Evolutionary conservation across 129 eudicot species (phyloP), one percentile per base, ranked within the genome.

Genomic region (Flaveria trinervia): DNA sequence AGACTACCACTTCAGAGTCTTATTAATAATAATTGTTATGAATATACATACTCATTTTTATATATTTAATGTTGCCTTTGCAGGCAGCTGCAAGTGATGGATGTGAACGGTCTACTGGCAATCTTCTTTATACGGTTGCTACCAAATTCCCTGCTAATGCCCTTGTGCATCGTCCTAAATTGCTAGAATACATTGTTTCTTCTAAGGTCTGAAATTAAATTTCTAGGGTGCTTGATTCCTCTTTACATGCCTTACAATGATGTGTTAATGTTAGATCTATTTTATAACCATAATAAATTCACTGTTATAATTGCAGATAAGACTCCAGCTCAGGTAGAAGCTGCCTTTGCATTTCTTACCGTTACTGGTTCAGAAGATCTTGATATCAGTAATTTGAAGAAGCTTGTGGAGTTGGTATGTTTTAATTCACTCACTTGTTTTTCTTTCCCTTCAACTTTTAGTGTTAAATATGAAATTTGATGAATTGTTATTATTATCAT

Each of bases 111-210:
- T 68, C 92, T 54, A 83, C 84, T 3, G 98, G 92, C 30, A 93
- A 90, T 82, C 92, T 85, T 59, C 80, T 93, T 15, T 90, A 93
- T 80, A 85, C 85, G 68, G 97, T 93, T 74, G 97, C 98, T 50
- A 87, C 97, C 8, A 87, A 84, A 23, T 94, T 87, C 74, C 98
- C 98, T 10, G 82, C 97, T 12, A 89, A 91, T 84, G 96, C 98
- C 5, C 96, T 94, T 60, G 84, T 81, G 80, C 98, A 91, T 76
- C 88, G 96, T 17, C 92, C 96, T 7, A 77, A 68, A 45, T 71
- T 94, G 81, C 87, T 88, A 50, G 81, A 83, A 73, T 94, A 94
- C 75, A 82, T 94, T 55, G 91, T 82, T 62, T 81, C 92, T 6
- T 85, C 82, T 7, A 89, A 94, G 98, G 97, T 94, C 13, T 61